These are phyloP conservation scores for Salix koriyanagi DNA, from an alignment of 345 rosid genomes.

Conservation along the genomic window DNA sequence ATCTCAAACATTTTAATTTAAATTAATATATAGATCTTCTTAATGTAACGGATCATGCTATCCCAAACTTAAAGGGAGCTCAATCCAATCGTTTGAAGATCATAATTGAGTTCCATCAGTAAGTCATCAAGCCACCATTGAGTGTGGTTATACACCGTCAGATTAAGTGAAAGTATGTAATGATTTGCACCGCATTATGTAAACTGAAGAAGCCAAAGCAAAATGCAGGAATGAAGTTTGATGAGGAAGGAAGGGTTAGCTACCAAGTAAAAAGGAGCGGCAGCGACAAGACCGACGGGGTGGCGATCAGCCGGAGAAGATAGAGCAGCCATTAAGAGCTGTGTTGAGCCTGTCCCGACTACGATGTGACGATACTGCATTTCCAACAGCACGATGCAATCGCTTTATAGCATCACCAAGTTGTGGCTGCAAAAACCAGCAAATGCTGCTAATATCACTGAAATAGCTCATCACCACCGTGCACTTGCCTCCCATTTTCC, in stretches of 20 bases:
- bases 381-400: conserved; percentile 56
- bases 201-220: no score
- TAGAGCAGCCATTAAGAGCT: conserved; percentile 68
- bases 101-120: not conserved
- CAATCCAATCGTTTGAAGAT: not conserved
- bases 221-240: no score
- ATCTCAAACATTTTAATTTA: not conserved
- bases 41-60: not conserved
- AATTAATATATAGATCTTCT: not conserved
- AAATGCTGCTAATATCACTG: conserved; percentile 44
- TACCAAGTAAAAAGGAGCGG: conserved; percentile 85
- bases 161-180: no score
- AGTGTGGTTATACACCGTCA: no score
- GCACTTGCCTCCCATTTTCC: conserved; percentile 52
- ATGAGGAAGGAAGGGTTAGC: not conserved
- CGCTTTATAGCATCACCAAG: conserved; percentile 57
- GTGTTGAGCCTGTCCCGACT: conserved; percentile 90
- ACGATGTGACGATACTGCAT: conserved; percentile 55
- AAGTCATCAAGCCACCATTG: no score
- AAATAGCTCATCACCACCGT: conserved; percentile 80
- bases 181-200: no score
- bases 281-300: conserved; percentile 66
- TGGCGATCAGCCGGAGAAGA: conserved; percentile 36
- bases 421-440: conserved; percentile 80
- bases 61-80: not conserved